Conservation (phyloP, 139 green algal genomes). For the Eudorina sp. region DNA sequence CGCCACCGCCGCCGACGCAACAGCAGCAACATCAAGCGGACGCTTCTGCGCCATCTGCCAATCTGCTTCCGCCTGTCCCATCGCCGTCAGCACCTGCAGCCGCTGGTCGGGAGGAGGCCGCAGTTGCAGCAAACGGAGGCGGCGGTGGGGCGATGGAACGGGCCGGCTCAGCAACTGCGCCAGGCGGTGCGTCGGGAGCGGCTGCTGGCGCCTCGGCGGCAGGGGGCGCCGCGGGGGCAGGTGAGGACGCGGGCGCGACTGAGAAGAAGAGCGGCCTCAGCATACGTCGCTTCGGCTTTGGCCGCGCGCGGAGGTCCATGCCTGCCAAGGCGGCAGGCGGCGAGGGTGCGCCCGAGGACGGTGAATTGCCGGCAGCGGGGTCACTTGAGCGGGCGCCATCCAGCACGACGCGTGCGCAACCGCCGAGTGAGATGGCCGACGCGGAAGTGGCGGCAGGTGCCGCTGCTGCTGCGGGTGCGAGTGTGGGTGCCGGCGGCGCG, state of each 20-base stretch:
- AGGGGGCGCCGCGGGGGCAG: background rate
- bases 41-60: background rate
- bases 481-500: background rate
- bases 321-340: slow-evolving; percentile 15
- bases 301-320: slow-evolving; percentile 16
- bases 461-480: background rate
- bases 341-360: background rate
- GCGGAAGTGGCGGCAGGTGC: background rate
- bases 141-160: no score
- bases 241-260: background rate
- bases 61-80: background rate
- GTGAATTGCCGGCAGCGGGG: slow-evolving; percentile 5
- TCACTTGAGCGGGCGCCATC: slow-evolving; percentile 8
- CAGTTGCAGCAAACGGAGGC: background rate
- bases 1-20: background rate
- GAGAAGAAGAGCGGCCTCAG: slow-evolving; percentile 18
- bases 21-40: background rate
- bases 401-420: background rate
- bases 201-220: background rate
- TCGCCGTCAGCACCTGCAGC: background rate
- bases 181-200: background rate
- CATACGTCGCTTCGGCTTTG: slow-evolving; percentile 39
- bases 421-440: background rate
- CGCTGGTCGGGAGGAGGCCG: background rate
- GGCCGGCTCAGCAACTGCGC: background rate